phyloP scores from a whole-genome alignment of 495 filamentous ascomycete genomes.

The Penicillium ucsense region DNA sequence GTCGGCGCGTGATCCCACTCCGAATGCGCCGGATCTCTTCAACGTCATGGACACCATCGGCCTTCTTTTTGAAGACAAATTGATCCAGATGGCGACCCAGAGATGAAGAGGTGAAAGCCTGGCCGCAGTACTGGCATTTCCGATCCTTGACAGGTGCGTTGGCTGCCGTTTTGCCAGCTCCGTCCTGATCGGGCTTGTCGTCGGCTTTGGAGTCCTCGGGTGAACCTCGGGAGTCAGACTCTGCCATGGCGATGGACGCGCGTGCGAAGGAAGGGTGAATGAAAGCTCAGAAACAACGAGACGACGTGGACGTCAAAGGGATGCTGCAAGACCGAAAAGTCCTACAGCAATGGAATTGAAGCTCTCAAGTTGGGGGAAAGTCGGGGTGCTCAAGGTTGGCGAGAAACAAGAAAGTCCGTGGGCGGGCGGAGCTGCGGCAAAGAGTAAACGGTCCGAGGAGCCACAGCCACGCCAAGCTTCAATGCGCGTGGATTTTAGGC shows the following conservation, averaged over 20 bases:
- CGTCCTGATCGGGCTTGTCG: conserved; percentile 16
- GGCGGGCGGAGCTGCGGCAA: no score
- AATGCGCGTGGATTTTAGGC: no score
- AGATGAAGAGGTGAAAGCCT: conserved; percentile 82
- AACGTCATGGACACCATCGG: conserved; percentile 80
- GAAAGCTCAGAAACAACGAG: background rate
- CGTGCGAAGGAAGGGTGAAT: background rate
- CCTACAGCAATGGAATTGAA: no score
- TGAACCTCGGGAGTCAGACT: conserved; percentile 19
- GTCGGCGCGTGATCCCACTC: conserved; percentile 71
- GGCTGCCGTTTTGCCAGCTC: conserved; percentile 22
- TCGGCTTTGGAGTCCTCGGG: conserved; percentile 44
- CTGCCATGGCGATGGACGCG: conserved; percentile 11
- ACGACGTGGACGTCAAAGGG: background rate
- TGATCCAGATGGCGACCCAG: conserved; percentile 88
- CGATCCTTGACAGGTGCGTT: conserved; percentile 59
- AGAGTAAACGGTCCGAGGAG: no score
- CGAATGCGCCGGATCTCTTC: conserved; percentile 76
- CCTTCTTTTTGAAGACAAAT: conserved; percentile 80
- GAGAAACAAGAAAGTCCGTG: no score
- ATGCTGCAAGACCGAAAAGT: background rate
- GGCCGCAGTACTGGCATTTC: conserved; percentile 73
- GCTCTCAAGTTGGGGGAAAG: no score
- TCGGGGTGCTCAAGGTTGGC: no score
- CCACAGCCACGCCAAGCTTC: no score